Conservation (phyloP, 2,329 filamentous ascomycete species). For the Dactylellina drechsleri region DNA sequence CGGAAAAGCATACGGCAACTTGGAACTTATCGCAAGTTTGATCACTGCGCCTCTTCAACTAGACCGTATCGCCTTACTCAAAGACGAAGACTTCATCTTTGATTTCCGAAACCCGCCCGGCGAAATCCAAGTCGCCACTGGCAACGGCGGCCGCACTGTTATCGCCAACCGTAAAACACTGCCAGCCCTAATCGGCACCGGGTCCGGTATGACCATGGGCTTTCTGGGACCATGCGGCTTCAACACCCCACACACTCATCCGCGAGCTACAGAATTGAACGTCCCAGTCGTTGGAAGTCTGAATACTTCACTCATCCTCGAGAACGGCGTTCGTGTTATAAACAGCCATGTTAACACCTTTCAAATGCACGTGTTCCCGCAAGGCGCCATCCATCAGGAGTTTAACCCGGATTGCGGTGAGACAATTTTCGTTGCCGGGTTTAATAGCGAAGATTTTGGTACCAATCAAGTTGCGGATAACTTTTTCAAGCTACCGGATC, state of each 20-base stretch:
- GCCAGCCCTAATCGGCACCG: conserved; percentile 68
- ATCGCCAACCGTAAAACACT: conserved; percentile 69
- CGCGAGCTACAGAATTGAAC: conserved; percentile 60
- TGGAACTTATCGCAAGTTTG: conserved; percentile 49
- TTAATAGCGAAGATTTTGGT: conserved; percentile 67
- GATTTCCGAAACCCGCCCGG: conserved; percentile 62
- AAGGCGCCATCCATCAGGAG: conserved; percentile 55
- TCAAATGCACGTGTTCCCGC: conserved; percentile 64
- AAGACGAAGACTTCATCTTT: conserved; percentile 66
- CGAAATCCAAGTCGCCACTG: conserved; percentile 35
- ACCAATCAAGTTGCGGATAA: conserved; percentile 67
- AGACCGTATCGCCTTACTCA: conserved; percentile 57
- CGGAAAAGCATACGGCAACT: conserved; percentile 44
- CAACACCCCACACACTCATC: conserved; percentile 68
- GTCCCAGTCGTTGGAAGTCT: conserved; percentile 52
- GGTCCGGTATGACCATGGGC: conserved; percentile 67
- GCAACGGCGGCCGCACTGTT: conserved; percentile 64
- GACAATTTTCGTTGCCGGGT: conserved; percentile 65
- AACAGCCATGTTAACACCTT: conserved; percentile 36
- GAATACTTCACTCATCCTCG: conserved; percentile 46
- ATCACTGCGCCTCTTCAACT: conserved; percentile 39
- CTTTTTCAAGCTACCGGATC: conserved; percentile 65
- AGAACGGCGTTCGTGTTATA: conserved; percentile 55
- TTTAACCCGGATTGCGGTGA: conserved; percentile 56
- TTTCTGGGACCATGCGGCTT: conserved; percentile 62